Evolutionary conservation across 2,329 filamentous ascomycete species (phyloP).

Genomic region (Microdochium paspali): DNA sequence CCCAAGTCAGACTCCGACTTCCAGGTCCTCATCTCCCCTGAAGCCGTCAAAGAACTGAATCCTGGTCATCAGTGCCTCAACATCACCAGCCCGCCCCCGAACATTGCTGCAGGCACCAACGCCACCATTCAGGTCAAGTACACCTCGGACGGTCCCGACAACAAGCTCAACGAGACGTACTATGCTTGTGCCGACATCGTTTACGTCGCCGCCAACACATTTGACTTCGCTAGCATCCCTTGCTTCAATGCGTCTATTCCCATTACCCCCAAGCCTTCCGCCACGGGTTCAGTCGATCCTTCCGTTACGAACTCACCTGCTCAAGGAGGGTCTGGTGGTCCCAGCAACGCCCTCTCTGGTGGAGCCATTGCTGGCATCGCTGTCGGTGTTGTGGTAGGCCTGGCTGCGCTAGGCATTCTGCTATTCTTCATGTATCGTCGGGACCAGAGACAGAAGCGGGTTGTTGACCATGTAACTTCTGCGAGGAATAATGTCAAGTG

Average conservation of each 20-base stretch:
- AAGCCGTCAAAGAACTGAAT: conserved; percentile 26
- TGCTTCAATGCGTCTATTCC: conserved; percentile 34
- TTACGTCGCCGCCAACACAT: conserved; percentile 25
- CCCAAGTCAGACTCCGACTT: conserved; percentile 29
- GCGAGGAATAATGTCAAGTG: conserved; percentile 2
- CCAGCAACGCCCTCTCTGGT: not conserved
- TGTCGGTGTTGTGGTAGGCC: conserved; percentile 1
- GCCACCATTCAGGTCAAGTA: conserved; percentile 41
- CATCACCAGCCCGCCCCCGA: conserved; percentile 22
- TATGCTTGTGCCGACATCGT: conserved; percentile 40
- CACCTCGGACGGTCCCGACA: conserved; percentile 26
- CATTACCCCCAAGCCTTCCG: not conserved
- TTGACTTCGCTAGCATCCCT: conserved; percentile 18
- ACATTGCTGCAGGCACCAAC: conserved; percentile 27
- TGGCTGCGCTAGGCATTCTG: conserved; percentile 1
- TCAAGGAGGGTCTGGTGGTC: not conserved
- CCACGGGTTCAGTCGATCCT: not conserved
- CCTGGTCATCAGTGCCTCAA: conserved; percentile 36
- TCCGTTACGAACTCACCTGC: not conserved
- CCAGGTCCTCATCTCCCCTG: conserved; percentile 23
- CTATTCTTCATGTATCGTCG: conserved; percentile 3
- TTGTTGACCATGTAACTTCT: conserved; percentile 1
- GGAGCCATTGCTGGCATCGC: conserved; percentile 2
- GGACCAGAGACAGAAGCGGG: conserved; percentile 2
- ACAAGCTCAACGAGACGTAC: conserved; percentile 27